Conservation (phyloP, 2,329 filamentous ascomycete genomes). For the Cladophialophora immunda region DNA sequence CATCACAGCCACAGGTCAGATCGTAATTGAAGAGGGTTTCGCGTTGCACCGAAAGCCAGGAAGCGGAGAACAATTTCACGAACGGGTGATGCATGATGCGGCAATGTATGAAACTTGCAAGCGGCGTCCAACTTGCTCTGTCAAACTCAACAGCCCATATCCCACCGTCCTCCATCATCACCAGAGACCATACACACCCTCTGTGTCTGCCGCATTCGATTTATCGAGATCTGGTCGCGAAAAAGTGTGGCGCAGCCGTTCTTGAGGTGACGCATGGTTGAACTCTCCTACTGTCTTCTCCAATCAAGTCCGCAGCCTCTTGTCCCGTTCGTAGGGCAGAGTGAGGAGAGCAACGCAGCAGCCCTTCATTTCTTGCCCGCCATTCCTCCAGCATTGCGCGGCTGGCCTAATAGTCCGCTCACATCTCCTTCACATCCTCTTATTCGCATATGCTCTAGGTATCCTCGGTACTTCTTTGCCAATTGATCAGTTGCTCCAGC, state of each 20-base stretch:
- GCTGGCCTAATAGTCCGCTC: not conserved
- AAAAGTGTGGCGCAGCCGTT: conserved; percentile 9
- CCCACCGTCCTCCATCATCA: not conserved
- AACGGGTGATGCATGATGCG: conserved; percentile 4
- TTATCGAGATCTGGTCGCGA: not conserved
- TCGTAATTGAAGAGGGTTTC: not conserved
- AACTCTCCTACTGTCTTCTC: not conserved
- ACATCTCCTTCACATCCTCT: not conserved
- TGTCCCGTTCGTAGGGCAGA: conserved; percentile 18
- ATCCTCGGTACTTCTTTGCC: not conserved
- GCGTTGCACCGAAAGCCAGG: not conserved
- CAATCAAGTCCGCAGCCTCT: conserved; percentile 10
- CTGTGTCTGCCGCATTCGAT: not conserved
- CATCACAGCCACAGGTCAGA: not conserved
- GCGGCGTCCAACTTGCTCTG: not conserved
- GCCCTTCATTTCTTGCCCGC: conserved; percentile 2
- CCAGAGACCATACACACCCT: not conserved
- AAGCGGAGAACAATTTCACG: conserved; percentile 1
- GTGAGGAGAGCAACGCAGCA: conserved; percentile 14
- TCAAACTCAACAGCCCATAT: not conserved
- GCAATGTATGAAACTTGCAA: conserved; percentile 2
- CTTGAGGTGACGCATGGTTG: conserved; percentile 7
- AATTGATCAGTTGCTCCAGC: not conserved
- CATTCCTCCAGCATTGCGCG: conserved; percentile 14
- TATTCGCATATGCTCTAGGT: not conserved